Percentiles rank a stretch among this genome's conserved stretches.
phyloP scores from a whole-genome alignment of 192 early-diverging fungal genomes.

The Phycomyces blakesleeanus region DNA sequence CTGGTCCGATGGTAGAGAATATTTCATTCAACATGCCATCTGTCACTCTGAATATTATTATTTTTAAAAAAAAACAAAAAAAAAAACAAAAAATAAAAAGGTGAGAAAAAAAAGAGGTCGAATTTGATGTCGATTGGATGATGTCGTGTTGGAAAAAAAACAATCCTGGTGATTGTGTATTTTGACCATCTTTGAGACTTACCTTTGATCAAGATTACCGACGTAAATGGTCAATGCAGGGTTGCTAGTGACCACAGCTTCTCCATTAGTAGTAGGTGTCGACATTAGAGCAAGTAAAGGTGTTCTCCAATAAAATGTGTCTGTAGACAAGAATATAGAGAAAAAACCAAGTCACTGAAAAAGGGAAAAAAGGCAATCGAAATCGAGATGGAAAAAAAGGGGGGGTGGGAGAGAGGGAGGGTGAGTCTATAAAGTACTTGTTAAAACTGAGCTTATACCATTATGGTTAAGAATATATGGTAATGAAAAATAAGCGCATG shows the following conservation, averaged over 20 bases:
- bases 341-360: too few species aligned
- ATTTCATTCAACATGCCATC: slow-evolving; percentile 58
- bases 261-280: neutral
- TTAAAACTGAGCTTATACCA: too few species aligned
- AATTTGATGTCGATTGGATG: neutral
- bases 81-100: neutral
- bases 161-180: too few species aligned
- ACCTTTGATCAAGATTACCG: slow-evolving; percentile 79
- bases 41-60: slow-evolving; percentile 17
- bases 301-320: too few species aligned
- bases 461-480: too few species aligned
- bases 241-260: slow-evolving; percentile 1
- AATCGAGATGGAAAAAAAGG: too few species aligned
- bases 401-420: too few species aligned
- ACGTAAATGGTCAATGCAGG: slow-evolving; percentile 71
- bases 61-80: neutral
- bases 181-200: neutral
- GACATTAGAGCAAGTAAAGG: neutral
- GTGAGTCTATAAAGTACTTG: too few species aligned
- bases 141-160: neutral
- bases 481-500: too few species aligned
- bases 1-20: slow-evolving; percentile 62
- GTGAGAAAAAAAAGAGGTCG: neutral
- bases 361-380: too few species aligned
- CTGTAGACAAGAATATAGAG: too few species aligned